Base-by-base conservation (phyloP, 1,284 basidiomycete species). In the Neolentinus lepideus region DNA sequence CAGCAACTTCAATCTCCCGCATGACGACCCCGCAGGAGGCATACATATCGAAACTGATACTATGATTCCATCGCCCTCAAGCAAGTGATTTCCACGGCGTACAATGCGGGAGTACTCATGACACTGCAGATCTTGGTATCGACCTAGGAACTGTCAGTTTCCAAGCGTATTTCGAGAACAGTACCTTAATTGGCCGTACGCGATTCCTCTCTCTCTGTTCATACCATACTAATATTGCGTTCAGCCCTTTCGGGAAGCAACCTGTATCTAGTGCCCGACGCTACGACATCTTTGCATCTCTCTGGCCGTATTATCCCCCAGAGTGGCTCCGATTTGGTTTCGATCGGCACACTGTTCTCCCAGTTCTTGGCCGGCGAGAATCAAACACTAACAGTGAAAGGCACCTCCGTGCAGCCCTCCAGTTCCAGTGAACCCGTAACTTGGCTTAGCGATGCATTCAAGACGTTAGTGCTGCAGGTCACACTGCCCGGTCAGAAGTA, bases 381-480 rank as follows among this genome's bases (percentile, higher is more conserved):
- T 58, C 75, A 80, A 60, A 86, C 82, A 1, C 71, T 92, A 29
- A 69, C 71, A 25, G 80, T 85, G 33, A 72, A 73, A 38, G 89
- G 89, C 53, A 71, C 81, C 47, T 79, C 79, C 24, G 86, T 90
- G 6, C 78, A 84, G 57, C 85, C 88, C 1, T 66, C 69, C 33
- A 81, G 80, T 38, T 69, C 79, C 9, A 69, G 64, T 52, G 69
- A 67, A 16, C 69, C 78, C 0, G 83, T 90, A 22, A 69, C 70
- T 4, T 91, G 89, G 88, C 69, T 92, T 52, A 84, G 78, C 47
- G 73, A 78, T 10, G 88, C 88, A 1, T 90, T 91, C 73, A 78
- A 82, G 68, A 83, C 84, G 2, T 70, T 91, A 27, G 76, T 75
- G 3, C 74, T 91, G 19, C 60, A 80, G 19, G 85, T 90, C 25